These are phyloP conservation scores for Coemansia sp. DNA, from an alignment of 192 early-diverging fungal genomes.

Conservation along the genomic window DNA sequence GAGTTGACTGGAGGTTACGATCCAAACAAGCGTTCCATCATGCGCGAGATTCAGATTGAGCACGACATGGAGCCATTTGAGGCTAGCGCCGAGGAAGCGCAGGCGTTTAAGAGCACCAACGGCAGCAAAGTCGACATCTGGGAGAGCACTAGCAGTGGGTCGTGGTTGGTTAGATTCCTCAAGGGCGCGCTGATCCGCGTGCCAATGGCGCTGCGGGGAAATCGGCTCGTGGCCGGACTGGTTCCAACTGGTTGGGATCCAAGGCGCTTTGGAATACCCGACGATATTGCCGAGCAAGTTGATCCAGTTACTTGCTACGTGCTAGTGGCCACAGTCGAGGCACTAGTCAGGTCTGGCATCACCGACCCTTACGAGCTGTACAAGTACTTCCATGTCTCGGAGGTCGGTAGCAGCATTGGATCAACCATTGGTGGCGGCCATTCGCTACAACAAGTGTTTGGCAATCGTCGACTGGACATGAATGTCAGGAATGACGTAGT, in stretches of 20 bases:
- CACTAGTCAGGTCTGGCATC: conserved; percentile 85
- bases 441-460: conserved; percentile 72
- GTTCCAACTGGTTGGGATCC: conserved; percentile 95
- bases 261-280: conserved; percentile 86
- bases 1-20: conserved; percentile 83
- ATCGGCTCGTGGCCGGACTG: conserved; percentile 83
- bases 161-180: conserved; percentile 76
- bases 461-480: conserved; percentile 73
- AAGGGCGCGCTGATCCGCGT: conserved; percentile 89
- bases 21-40: conserved; percentile 77
- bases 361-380: conserved; percentile 98
- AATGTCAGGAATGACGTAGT: conserved; percentile 82
- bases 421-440: conserved; percentile 87
- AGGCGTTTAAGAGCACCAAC: conserved; percentile 80
- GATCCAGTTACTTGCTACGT: conserved; percentile 87
- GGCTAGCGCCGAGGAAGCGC: conserved; percentile 85
- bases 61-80: conserved; percentile 88
- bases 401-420: conserved; percentile 89
- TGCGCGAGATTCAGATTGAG: conserved; percentile 87
- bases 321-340: conserved; percentile 90
- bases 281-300: conserved; percentile 87
- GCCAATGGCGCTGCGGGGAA: conserved; percentile 86
- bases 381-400: conserved; percentile 93
- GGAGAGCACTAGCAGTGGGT: conserved; percentile 58
- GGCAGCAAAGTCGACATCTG: conserved; percentile 73